These are phyloP conservation scores for Kalanchoe fedtschenkoi DNA, from an alignment of 164 flowering plant genomes.

Conservation along the genomic window DNA sequence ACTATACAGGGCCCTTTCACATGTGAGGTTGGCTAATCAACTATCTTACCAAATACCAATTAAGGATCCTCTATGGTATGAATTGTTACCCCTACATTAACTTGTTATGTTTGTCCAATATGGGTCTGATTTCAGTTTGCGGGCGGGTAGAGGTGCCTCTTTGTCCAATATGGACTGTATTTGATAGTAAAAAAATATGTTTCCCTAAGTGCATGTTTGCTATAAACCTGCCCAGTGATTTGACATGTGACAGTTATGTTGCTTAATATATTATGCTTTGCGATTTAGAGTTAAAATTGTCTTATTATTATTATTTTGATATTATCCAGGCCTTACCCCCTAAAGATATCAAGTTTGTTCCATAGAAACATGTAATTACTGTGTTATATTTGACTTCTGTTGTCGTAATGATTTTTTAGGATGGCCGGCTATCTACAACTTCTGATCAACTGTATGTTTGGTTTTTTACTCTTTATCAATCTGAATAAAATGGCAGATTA, in stretches of 20 bases:
- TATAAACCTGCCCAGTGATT: too few species aligned
- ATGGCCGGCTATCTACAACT: background rate
- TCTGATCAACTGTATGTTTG: background rate
- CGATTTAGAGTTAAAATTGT: background rate
- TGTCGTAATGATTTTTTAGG: background rate
- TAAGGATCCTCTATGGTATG: background rate
- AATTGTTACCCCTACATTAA: too few species aligned
- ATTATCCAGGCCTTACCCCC: slow-evolving; percentile 80
- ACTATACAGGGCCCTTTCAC: slow-evolving; percentile 84
- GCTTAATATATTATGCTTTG: too few species aligned
- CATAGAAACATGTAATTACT: slow-evolving; percentile 65
- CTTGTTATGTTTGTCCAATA: too few species aligned
- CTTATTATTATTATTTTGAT: slow-evolving; percentile 4
- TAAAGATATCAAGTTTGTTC: slow-evolving; percentile 70
- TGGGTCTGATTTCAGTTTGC: too few species aligned
- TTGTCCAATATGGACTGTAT: too few species aligned
- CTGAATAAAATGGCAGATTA: background rate
- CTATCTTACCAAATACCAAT: background rate
- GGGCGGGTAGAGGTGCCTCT: too few species aligned
- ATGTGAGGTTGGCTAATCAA: slow-evolving; percentile 57
- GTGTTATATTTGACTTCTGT: background rate
- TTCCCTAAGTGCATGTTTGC: too few species aligned
- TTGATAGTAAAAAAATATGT: too few species aligned
- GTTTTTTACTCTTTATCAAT: background rate
- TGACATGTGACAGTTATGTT: too few species aligned